These are phyloP conservation scores for Streptanthus diversifolius DNA, from an alignment of 345 rosid genomes.

Conservation along the genomic window DNA sequence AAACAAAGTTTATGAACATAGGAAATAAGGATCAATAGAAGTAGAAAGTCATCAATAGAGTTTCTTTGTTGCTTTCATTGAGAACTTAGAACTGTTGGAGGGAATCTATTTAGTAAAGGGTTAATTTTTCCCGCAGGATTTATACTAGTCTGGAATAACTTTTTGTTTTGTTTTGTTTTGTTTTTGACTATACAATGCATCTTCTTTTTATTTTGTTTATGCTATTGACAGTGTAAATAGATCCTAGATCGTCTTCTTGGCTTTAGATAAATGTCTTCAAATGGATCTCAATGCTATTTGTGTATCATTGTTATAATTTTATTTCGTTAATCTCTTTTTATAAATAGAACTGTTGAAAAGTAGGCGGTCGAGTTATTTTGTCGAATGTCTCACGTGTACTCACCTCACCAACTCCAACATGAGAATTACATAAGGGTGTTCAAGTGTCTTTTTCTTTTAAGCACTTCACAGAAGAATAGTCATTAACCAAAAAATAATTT, in stretches of 20 bases:
- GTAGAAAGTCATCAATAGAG: not conserved
- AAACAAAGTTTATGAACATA: not conserved
- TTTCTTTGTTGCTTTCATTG: not conserved
- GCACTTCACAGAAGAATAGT: not conserved
- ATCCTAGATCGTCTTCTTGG: not conserved
- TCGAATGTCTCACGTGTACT: conserved; percentile 17
- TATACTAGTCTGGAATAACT: too few relatives aligned
- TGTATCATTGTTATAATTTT: not conserved
- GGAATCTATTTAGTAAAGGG: not conserved
- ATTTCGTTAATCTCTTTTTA: not conserved
- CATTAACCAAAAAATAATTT: not conserved
- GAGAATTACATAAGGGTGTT: not conserved
- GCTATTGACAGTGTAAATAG: not conserved
- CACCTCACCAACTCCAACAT: conserved; percentile 12
- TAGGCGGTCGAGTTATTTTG: conserved; percentile 3
- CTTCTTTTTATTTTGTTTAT: not conserved
- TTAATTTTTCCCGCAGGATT: not conserved
- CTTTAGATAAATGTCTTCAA: not conserved
- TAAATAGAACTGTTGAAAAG: not conserved
- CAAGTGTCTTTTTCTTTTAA: not conserved
- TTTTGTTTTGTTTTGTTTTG: not conserved
- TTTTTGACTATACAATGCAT: not conserved
- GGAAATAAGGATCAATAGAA: not conserved
- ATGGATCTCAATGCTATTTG: conserved; percentile 2
- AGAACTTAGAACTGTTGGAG: not conserved